A percentile compares a stretch with the other conserved stretches of the same genome.
phyloP scores from a whole-genome alignment of 768 basidiomycete genomes.

The Leccinellum luteum region DNA sequence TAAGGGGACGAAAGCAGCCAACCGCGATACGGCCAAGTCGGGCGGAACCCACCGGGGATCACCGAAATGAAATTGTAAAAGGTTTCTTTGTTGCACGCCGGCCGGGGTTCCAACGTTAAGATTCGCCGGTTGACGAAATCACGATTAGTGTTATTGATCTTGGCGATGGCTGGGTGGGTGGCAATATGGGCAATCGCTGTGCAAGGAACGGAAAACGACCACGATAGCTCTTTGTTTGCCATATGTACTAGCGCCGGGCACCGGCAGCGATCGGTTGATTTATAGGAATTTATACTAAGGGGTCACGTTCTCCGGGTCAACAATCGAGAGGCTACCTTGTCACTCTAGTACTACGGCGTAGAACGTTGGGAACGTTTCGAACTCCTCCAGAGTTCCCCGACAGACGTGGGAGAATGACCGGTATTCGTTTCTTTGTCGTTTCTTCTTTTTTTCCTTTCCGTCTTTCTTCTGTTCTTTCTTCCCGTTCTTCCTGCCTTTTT shows the following conservation, averaged over 20 bases:
- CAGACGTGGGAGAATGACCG: background rate
- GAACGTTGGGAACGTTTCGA: background rate
- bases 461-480: background rate
- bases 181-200: slow-evolving; percentile 9
- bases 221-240: background rate
- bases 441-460: background rate
- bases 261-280: background rate
- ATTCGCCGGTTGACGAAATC: slow-evolving; percentile 2
- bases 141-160: background rate
- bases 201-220: background rate
- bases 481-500: background rate
- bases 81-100: background rate
- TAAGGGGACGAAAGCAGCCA: background rate
- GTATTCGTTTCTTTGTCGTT: background rate
- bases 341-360: background rate
- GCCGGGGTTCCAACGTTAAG: background rate
- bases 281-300: background rate
- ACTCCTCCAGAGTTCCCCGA: background rate
- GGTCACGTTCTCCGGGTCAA: background rate
- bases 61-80: slow-evolving; percentile 28
- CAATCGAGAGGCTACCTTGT: too few species aligned
- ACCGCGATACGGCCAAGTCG: background rate
- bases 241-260: background rate
- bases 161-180: background rate
- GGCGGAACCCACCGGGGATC: slow-evolving; percentile 15